Evolutionary conservation across 495 filamentous ascomycete genomes (phyloP), one percentile per base, ranked within the genome.

Genomic region (Hypoxylon rickii): DNA sequence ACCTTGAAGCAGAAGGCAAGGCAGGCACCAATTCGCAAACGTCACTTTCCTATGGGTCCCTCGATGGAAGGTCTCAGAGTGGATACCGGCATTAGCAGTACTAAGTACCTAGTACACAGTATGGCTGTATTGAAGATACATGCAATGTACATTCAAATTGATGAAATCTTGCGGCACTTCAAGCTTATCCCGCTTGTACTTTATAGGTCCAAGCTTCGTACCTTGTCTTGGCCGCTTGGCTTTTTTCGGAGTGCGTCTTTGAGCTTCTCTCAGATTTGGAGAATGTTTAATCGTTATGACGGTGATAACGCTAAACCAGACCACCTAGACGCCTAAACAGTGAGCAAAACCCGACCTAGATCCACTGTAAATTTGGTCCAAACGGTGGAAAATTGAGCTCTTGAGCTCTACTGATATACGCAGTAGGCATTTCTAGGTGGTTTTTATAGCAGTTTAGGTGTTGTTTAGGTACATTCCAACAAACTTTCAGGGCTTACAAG

Each of bases 1-100:
- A 15, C 15, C n/a, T n/a, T n/a, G n/a, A n/a, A n/a, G n/a, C n/a
- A n/a, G n/a, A n/a, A n/a, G 40, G 48, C 43, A 6, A 49, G 48
- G 26, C 51, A 67, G 66, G 66, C 66, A 69, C 59, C 66, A 58
- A 59, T 59, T 69, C 66, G 63, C 64, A 62, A 66, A 69, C 66
- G 66, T 69, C 66, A 69, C 63, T 65, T 21, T 21, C 18, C n/a
- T 45, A 52, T 41, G 34, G 49, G 44, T 52, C 42, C 46, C 42
- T 57, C 32, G 20, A 59, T 20, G 15, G 37, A 42, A 38, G 43
- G 33, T 5, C 31, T 7, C 6, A 29, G 12, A 33, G 58, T 56
- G 58, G 51, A 21, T 63, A 12, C 53, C 58, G 59, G 44, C 48
- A 45, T 53, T 49, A 58, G 48, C 41, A 21, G 40, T 16, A n/a